Evolutionary conservation across 1,284 basidiomycete species (phyloP), one percentile per base, ranked within the genome.

Genomic region (Agroathelia rolfsii): DNA sequence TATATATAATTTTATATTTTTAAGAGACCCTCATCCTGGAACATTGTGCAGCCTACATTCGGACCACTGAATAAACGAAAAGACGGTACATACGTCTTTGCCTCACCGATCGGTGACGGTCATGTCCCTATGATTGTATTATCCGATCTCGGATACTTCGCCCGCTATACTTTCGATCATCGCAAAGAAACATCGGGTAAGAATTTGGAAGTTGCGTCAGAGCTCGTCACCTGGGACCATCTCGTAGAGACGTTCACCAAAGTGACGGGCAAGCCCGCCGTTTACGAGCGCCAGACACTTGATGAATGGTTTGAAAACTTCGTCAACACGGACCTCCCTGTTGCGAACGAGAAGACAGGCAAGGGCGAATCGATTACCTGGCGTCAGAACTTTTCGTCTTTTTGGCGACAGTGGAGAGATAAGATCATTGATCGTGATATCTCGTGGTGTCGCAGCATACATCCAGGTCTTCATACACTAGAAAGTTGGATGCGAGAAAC

Each of bases 111-210:
- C 18, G 52, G 46, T 4, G 47, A 54, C 19, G 66, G 62, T 0
- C 56, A 59, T 34, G 49, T 64, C 13, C 61, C 62, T 13, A 51
- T 67, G 51, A 61, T 67, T 28, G 52, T 62, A 3, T 54, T 69
- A n/a, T 40, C 46, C n/a, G 66, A 68, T 42, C 42, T 69, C 17
- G 66, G 60, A 22, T 66, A 57, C 53, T 69, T 61, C 53, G 61
- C 58, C 9, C 55, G 64, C 15, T 66, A 62, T 42, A 59, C 58
- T 1, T 64, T 69, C 45, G 63, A 66, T 43, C 48, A 67, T 39
- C 61, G 59, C 24, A 46, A 40, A 6, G 44, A 50, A 28, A 59
- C 55, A 3, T 65, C 62, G 4, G 59, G 54, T 1, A 49, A 53
- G 31, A 58, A 66, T 11, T 51, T 66, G 26, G 49, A 58, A 37